These are phyloP conservation scores for Erodium trifolium DNA, from an alignment of 441 rosid genomes.

Conservation along the genomic window DNA sequence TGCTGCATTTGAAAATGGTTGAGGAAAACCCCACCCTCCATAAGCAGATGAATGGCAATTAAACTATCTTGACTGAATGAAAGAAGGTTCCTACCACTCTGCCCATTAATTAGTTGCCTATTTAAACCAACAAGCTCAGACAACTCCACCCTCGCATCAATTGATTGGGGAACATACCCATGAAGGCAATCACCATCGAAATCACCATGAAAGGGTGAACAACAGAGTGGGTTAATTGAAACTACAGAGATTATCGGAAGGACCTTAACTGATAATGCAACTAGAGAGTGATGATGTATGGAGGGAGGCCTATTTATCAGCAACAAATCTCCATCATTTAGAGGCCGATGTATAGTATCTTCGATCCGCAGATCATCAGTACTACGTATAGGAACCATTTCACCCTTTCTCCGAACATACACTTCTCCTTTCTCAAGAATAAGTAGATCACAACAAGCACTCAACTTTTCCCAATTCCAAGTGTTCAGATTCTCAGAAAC, in stretches of 20 bases:
- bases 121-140: constrained; percentile 76
- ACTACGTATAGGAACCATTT: constrained; percentile 34
- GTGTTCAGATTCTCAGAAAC: constrained; percentile 63
- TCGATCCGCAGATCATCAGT: constrained; percentile 48
- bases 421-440: constrained; percentile 59
- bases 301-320: constrained; percentile 93
- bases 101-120: constrained; percentile 62
- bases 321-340: constrained; percentile 67
- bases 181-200: constrained; percentile 97
- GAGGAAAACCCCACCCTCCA: constrained; percentile 46
- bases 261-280: constrained; percentile 63
- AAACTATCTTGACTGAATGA: constrained; percentile 80
- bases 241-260: constrained; percentile 67
- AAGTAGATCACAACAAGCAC: constrained; percentile 35
- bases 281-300: constrained; percentile 86
- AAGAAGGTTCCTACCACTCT: constrained; percentile 75
- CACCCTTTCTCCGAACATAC: constrained; percentile 55
- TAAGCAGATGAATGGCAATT: constrained; percentile 61
- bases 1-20: constrained; percentile 65
- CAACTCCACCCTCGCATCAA: constrained; percentile 70
- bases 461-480: constrained; percentile 62
- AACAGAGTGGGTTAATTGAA: constrained; percentile 78
- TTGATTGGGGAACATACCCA: constrained; percentile 86
- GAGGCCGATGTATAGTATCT: constrained; percentile 57
- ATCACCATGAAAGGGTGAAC: constrained; percentile 88